A percentile compares a stretch with the other conserved stretches of the same genome.
Evolutionary conservation across 2,329 filamentous ascomycete species (phyloP).

Genomic region (Purpureocillium lavendulum): DNA sequence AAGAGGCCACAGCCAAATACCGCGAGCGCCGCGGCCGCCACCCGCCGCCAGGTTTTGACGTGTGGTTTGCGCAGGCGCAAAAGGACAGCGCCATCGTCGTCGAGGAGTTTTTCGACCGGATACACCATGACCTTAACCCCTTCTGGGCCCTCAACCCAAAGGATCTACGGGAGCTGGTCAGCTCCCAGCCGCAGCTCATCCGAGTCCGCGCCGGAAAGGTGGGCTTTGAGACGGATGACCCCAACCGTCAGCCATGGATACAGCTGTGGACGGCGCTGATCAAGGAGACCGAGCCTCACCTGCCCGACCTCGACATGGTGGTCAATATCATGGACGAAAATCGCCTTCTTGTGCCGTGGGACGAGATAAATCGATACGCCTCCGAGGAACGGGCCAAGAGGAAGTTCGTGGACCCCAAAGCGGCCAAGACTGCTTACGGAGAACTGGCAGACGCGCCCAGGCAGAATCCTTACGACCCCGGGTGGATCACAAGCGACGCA

Average conservation of each 20-base stretch:
- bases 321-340: slow-evolving; percentile 59
- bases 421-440: slow-evolving; percentile 35
- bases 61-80: slow-evolving; percentile 48
- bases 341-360: slow-evolving; percentile 50
- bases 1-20: slow-evolving; percentile 46
- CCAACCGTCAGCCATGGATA: slow-evolving; percentile 34
- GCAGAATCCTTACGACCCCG: slow-evolving; percentile 31
- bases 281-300: slow-evolving; percentile 37
- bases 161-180: slow-evolving; percentile 28
- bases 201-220: slow-evolving; percentile 37
- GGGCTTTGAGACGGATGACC: slow-evolving; percentile 26
- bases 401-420: slow-evolving; percentile 29
- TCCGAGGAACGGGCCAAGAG: slow-evolving; percentile 36
- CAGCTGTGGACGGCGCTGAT: slow-evolving; percentile 42
- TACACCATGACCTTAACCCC: slow-evolving; percentile 53
- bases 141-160: slow-evolving; percentile 48
- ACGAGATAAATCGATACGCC: slow-evolving; percentile 44
- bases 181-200: slow-evolving; percentile 35
- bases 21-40: slow-evolving; percentile 47
- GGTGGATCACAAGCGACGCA: slow-evolving; percentile 33
- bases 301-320: slow-evolving; percentile 60
- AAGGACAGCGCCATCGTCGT: slow-evolving; percentile 46
- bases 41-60: slow-evolving; percentile 55
- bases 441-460: slow-evolving; percentile 23
- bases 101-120: slow-evolving; percentile 57